Evolutionary conservation across 768 basidiomycete species (phyloP), one percentile per base, ranked within the genome.

Genomic region (Boletus fagicola): DNA sequence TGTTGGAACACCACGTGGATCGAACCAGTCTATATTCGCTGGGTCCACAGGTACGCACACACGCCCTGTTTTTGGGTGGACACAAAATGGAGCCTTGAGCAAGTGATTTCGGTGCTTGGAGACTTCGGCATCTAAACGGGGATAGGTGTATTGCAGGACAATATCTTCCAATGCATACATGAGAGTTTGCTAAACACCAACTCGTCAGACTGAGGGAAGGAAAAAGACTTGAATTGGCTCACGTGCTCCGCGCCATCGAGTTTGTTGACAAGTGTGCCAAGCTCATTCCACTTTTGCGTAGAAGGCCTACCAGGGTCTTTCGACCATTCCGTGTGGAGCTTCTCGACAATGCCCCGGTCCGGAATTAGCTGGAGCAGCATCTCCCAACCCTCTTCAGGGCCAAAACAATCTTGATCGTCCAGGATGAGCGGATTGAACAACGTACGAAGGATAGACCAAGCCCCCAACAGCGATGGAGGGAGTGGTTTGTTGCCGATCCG

Each of bases 31-130:
- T 31, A 98, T 82, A 33, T 74, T 70, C 35, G 74, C 74, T 4
- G 94, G 88, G 66, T 96, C 89, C 18, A 98, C 79, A 1, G 96
- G 97, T 3, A 99, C 92, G 69, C 96, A 99, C 10, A 99, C 85
- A 31, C 94, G 84, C 1, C 96, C 97, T 2, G 97, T 99, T 61
- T 92, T 92, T 0, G 97, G 97, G 72, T 99, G 97, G 0, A 98
- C 78, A 69, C 95, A 97, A 74, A 99, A 99, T 0, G 97, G 97
- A 22, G 93, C 89, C 74, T 99, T 99, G 53, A 99, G 83, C 76
- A 99, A 80, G 77, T 99, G 97, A 75, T 99, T 98, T 49, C 94
- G 83, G 68, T 95, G 92, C 68, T 98, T 96, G 3, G 94, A 95
- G 30, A 99, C 97, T 72, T 99, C 97, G 15, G 91, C 90, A 72